Conservation (phyloP, 2,329 filamentous ascomycete species). For the Penicillium nordicum region DNA sequence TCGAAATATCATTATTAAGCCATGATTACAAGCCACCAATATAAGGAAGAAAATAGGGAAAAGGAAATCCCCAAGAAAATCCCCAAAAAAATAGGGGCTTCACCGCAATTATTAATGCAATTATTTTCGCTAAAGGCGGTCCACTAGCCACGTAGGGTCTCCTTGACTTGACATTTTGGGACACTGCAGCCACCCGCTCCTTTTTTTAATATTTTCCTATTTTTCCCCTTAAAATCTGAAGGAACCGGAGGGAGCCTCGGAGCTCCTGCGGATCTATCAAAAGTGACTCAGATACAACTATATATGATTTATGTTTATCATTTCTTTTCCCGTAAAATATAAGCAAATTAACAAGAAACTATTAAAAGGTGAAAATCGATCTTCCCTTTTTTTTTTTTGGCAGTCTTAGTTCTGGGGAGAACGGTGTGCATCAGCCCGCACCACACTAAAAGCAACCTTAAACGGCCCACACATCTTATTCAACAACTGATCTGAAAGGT, state of each 20-base stretch:
- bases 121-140: slow-evolving; percentile 17
- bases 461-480: slow-evolving; percentile 11
- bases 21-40: slow-evolving; percentile 1
- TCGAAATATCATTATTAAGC: not conserved
- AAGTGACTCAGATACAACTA: not conserved
- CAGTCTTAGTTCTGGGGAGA: slow-evolving; percentile 3
- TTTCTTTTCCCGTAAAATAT: not conserved
- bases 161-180: slow-evolving; percentile 17
- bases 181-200: slow-evolving; percentile 49
- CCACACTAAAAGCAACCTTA: slow-evolving; percentile 25
- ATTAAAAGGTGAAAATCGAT: not conserved
- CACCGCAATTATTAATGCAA: slow-evolving; percentile 22
- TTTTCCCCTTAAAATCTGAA: not conserved
- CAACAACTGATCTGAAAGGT: not conserved
- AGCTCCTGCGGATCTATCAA: slow-evolving; percentile 3
- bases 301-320: not conserved
- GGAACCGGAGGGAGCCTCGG: not conserved
- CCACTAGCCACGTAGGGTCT: slow-evolving; percentile 19
- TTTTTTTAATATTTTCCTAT: slow-evolving; percentile 28
- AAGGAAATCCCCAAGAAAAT: not conserved
- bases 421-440: slow-evolving; percentile 22
- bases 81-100: slow-evolving; percentile 6
- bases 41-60: not conserved
- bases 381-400: not conserved
- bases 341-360: not conserved